Percentiles rank a stretch among this genome's conserved stretches.
These are phyloP conservation scores for Neurospora sp. DNA, from an alignment of 495 filamentous ascomycete species.

Conservation along the genomic window DNA sequence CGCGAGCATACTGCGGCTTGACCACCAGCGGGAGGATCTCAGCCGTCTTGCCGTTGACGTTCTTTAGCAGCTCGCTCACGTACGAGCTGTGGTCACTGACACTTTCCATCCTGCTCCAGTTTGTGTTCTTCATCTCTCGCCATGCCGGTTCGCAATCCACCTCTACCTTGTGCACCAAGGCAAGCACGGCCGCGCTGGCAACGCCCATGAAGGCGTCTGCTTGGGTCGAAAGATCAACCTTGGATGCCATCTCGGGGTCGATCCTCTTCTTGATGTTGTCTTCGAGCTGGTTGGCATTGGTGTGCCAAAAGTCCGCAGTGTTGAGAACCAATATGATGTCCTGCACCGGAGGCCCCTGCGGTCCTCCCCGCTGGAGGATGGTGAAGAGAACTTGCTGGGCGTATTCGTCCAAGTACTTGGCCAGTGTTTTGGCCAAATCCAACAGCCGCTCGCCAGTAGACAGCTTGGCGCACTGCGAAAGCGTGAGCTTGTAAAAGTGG, in stretches of 20 bases:
- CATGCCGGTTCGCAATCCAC: slow-evolving; percentile 72
- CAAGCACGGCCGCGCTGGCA: slow-evolving; percentile 74
- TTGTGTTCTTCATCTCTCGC: slow-evolving; percentile 94
- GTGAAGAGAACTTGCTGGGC: slow-evolving; percentile 83
- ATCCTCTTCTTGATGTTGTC: slow-evolving; percentile 88
- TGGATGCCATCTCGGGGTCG: slow-evolving; percentile 61
- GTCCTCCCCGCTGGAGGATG: slow-evolving; percentile 55
- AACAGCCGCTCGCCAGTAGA: slow-evolving; percentile 80
- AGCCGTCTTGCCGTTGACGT: slow-evolving; percentile 54
- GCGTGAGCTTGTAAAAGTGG: slow-evolving; percentile 82
- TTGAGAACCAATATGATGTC: slow-evolving; percentile 82
- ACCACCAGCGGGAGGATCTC: slow-evolving; percentile 71
- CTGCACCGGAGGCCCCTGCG: slow-evolving; percentile 54
- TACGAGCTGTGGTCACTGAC: slow-evolving; percentile 96
- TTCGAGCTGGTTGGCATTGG: slow-evolving; percentile 81
- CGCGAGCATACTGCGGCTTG: slow-evolving; percentile 88
- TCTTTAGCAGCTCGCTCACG: slow-evolving; percentile 66
- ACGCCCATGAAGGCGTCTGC: slow-evolving; percentile 94
- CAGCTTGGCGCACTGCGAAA: slow-evolving; percentile 92
- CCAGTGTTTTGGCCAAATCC: slow-evolving; percentile 75
- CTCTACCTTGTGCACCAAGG: slow-evolving; percentile 76
- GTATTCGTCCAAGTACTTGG: slow-evolving; percentile 92
- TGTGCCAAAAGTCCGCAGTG: slow-evolving; percentile 95
- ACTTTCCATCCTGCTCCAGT: slow-evolving; percentile 89
- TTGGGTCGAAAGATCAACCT: slow-evolving; percentile 82